Base-by-base conservation (phyloP, 192 early-diverging fungal species). In the Allomyces macrogynus region DNA sequence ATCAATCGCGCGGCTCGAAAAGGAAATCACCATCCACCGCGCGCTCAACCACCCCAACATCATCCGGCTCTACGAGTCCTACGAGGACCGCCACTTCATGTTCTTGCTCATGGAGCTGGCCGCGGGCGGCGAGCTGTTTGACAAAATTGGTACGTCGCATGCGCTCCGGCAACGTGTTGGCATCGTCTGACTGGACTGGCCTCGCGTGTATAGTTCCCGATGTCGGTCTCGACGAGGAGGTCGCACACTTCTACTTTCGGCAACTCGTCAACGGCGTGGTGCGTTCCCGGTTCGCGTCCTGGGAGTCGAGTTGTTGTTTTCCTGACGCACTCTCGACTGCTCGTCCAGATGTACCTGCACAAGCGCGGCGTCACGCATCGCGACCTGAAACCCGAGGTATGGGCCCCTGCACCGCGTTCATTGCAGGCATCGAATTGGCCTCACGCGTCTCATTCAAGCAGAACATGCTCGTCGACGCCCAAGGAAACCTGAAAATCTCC, bases 341-440 rank as follows among this genome's bases (percentile, higher is more conserved):
- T 23, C 61, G 24, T 23, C 24, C 18, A 78, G 75, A 74, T 71
- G 42, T 79, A 82, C 67, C 60, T 83, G 42, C 81, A 83, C 64
- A 25, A 43, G 5, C 49, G 67, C n/a, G 81, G 81, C 23, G 71
- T 81, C 54, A 63, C 76, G 12, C 88, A 90, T 75, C 70, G 88
- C 25, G 88, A 90, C 67, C 70, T 90, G 20, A 90, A 90, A 63
- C 88, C 88, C 25, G 88, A 90, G 74, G 75, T 76, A 22, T 20
- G 65, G 22, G 22, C 62, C 23, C 4, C 27, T 1, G 5, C 4
- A 23, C 16, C 24, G 24, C 57, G n/a, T n/a, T 57, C 16, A 3
- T 20, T 1, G 4, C 16, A 1, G 16, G 49, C 8, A n/a, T n/a
- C 49, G 16, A 14, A 20, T 16, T 20, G 49, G n/a, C 5, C 49